Percentiles rank a stretch among this genome's conserved stretches.
Evolutionary conservation across 371 early-diverging fungal genomes (phyloP).

Genomic region (Mortierella sp.): DNA sequence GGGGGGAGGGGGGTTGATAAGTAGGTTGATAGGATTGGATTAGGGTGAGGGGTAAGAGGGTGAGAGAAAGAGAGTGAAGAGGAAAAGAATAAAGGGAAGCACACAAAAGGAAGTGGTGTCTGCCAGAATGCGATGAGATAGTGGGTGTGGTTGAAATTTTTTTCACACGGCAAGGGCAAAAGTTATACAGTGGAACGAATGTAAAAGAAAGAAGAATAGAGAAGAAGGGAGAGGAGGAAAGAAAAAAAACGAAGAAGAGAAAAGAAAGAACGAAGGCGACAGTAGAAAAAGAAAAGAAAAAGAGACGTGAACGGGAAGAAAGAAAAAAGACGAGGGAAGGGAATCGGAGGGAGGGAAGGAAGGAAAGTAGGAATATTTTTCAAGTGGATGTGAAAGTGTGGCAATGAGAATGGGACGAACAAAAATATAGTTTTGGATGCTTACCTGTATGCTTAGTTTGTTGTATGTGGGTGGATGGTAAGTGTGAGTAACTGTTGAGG

Average conservation of each 20-base stretch:
- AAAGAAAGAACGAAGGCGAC: conserved; percentile 9
- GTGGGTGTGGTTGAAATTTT: neutral
- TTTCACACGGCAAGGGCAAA: neutral
- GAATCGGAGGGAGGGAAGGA: neutral
- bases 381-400: neutral
- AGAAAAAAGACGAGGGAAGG: neutral
- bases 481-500: neutral
- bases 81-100: neutral
- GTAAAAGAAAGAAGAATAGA: neutral
- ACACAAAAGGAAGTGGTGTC: neutral
- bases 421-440: too few relatives aligned
- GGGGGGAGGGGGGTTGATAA: neutral
- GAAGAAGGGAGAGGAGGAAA: neutral
- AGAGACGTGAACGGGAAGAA: neutral
- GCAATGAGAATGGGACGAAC: conserved; percentile 2
- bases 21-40: neutral
- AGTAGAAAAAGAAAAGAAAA: neutral
- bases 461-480: neutral
- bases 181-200: neutral
- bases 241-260: neutral
- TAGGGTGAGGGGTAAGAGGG: neutral
- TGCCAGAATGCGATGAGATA: neutral
- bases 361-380: neutral
- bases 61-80: neutral
- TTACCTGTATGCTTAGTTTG: too few relatives aligned